Evolutionary conservation across 1,284 basidiomycete species (phyloP).

Genomic region (Puccinia coronata): DNA sequence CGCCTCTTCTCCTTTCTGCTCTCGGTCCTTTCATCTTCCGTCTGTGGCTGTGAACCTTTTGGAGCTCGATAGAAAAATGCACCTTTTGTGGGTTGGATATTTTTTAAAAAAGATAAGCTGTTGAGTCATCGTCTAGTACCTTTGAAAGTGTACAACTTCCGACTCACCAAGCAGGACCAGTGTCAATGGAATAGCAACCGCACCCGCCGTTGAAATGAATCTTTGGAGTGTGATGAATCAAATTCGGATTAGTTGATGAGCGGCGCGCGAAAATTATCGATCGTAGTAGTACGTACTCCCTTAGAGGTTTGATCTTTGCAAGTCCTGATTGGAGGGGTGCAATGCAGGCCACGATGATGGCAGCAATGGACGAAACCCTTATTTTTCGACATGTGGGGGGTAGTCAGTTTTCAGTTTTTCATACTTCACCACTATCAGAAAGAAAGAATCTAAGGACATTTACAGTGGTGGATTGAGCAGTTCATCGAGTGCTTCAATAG

Average conservation of each 20-base stretch:
- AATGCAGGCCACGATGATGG: slow-evolving; percentile 60
- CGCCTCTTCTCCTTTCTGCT: slow-evolving; percentile 53
- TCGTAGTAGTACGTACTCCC: slow-evolving; percentile 52
- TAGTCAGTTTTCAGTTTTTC: slow-evolving; percentile 40
- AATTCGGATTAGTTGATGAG: neutral
- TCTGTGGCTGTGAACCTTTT: neutral
- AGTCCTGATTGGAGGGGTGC: slow-evolving; percentile 59
- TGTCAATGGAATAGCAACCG: slow-evolving; percentile 61
- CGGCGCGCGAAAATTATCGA: neutral
- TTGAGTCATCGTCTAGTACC: neutral
- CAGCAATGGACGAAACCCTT: slow-evolving; percentile 59
- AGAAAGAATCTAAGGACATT: neutral
- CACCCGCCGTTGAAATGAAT: slow-evolving; percentile 59
- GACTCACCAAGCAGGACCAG: slow-evolving; percentile 60
- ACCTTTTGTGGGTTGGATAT: slow-evolving; percentile 34
- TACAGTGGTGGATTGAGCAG: slow-evolving; percentile 53
- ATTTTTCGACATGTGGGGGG: slow-evolving; percentile 56
- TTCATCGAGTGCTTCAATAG: slow-evolving; percentile 49
- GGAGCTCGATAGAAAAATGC: slow-evolving; percentile 28
- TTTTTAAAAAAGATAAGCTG: neutral
- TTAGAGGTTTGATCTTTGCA: slow-evolving; percentile 58
- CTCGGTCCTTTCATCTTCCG: neutral
- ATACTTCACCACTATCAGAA: neutral
- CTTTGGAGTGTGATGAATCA: slow-evolving; percentile 50
- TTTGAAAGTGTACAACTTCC: slow-evolving; percentile 53